Evolutionary conservation across 352 stramenopile genomes (phyloP), one percentile per base, ranked within the genome.

Genomic region (Phytophthora multivora): DNA sequence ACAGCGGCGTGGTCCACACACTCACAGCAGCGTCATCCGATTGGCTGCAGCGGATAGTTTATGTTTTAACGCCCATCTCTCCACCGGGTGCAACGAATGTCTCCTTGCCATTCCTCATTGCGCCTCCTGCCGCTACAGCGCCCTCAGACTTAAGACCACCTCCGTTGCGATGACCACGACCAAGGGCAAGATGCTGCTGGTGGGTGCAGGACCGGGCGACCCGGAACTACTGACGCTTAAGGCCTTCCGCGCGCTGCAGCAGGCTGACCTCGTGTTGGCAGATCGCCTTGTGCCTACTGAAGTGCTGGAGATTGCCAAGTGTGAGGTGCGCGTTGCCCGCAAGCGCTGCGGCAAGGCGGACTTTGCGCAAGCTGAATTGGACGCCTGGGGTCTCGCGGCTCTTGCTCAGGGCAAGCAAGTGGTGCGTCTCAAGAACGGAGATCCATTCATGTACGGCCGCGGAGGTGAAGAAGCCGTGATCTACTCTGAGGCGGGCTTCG

Each of bases 381-480:
- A 98, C 69, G 86, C 87, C 33, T 99, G 96, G 96, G 88, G 89
- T 5, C 69, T 93, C 12, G 83, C 98, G 42, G 95, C 73, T 5
- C 69, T 98, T 19, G 66, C 66, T 16, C 69, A 90, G 30, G 93
- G 94, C 48, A 95, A 96, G 67, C 81, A 91, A 63, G 97, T 99
- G 11, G 90, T 99, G 52, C 89, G 96, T 11, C 77, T 99, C 36
- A 99, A 99, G 80, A 98, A 98, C 77, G 96, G 97, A 45, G 97
- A 99, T 67, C 97, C 97, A 38, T 99, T 99, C 80, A 90, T 99
- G 47, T 99, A 98, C 72, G 96, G 96, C 21, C 72, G 97, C 51
- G 97, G 96, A 5, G 96, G 93, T 16, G 97, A 99, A 77, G 97
- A 99, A 75, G 86, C 82, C 2, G 74, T 89, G 39, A 80, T 94